A percentile compares a stretch with the other conserved stretches of the same genome.
Conservation (phyloP, 2,329 filamentous ascomycete species). For the Talaromyces sp. region DNA sequence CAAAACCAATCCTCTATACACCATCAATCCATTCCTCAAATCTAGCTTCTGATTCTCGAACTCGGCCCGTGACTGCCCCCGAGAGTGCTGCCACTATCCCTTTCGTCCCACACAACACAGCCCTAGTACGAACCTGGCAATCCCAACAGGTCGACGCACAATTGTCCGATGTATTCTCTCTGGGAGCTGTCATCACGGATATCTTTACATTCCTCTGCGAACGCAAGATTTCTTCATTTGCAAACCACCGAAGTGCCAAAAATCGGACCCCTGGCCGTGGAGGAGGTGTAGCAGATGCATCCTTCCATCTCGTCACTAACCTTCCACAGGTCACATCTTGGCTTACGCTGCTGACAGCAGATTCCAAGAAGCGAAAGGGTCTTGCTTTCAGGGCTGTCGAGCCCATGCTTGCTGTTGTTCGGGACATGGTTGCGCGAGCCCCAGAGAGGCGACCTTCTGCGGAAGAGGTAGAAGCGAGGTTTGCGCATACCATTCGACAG, state of each 20-base stretch:
- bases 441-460: constrained; percentile 32
- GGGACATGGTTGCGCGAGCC: constrained; percentile 37
- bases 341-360: constrained; percentile 51
- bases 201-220: constrained; percentile 59
- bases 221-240: constrained; percentile 54
- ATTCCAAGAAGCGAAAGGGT: constrained; percentile 43
- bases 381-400: constrained; percentile 36
- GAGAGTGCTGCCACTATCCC: constrained; percentile 23
- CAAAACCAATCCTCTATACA: constrained; percentile 30
- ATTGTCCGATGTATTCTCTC: constrained; percentile 55
- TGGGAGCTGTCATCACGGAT: constrained; percentile 58
- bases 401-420: constrained; percentile 36
- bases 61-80: constrained; percentile 30
- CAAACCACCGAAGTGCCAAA: constrained; percentile 53
- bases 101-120: constrained; percentile 20
- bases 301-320: constrained; percentile 54
- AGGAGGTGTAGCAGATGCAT: constrained; percentile 53
- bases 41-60: constrained; percentile 21
- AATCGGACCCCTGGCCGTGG: constrained; percentile 48
- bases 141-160: constrained; percentile 33
- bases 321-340: constrained; percentile 55
- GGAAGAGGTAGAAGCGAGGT: constrained; percentile 27
- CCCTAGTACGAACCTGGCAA: constrained; percentile 39
- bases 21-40: constrained; percentile 32
- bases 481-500: constrained; percentile 25